Evolutionary conservation across 768 basidiomycete genomes (phyloP).

Genomic region (Hortiboletus flavorubellus): DNA sequence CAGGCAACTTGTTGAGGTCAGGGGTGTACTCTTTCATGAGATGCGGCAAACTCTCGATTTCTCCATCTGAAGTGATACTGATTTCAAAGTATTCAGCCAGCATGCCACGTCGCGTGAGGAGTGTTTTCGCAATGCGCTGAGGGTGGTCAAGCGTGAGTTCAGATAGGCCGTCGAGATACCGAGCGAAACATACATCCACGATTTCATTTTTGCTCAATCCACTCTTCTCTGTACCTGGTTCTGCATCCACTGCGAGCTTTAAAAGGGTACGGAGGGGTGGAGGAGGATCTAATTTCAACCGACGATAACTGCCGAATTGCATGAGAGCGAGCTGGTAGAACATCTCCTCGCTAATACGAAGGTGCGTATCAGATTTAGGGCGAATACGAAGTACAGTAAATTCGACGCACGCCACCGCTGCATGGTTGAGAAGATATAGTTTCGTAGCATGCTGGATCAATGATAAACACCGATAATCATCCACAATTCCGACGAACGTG

Average conservation of each 20-base stretch:
- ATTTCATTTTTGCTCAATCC: conserved; percentile 59
- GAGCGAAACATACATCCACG: conserved; percentile 53
- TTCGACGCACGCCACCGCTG: conserved; percentile 67
- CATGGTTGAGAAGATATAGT: conserved; percentile 87
- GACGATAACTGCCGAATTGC: conserved; percentile 83
- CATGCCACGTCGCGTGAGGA: conserved; percentile 73
- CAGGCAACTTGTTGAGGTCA: conserved; percentile 84
- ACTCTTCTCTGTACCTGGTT: conserved; percentile 48
- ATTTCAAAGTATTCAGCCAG: conserved; percentile 89
- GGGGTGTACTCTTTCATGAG: conserved; percentile 87
- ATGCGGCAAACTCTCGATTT: conserved; percentile 75
- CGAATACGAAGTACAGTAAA: not conserved
- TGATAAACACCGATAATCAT: conserved; percentile 67
- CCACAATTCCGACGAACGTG: conserved; percentile 90
- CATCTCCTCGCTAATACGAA: conserved; percentile 69
- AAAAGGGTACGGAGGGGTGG: conserved; percentile 70
- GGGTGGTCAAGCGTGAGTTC: not conserved
- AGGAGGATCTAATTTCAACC: conserved; percentile 79
- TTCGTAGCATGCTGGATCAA: conserved; percentile 86
- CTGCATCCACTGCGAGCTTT: conserved; percentile 72
- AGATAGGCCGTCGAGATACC: not conserved
- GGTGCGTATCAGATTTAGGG: not conserved
- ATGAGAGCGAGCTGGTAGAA: conserved; percentile 92
- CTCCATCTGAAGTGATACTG: conserved; percentile 60
- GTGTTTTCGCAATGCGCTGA: conserved; percentile 62